These are phyloP conservation scores for Flagelloscypha sp. DNA, from an alignment of 768 basidiomycete genomes.

Conservation along the genomic window DNA sequence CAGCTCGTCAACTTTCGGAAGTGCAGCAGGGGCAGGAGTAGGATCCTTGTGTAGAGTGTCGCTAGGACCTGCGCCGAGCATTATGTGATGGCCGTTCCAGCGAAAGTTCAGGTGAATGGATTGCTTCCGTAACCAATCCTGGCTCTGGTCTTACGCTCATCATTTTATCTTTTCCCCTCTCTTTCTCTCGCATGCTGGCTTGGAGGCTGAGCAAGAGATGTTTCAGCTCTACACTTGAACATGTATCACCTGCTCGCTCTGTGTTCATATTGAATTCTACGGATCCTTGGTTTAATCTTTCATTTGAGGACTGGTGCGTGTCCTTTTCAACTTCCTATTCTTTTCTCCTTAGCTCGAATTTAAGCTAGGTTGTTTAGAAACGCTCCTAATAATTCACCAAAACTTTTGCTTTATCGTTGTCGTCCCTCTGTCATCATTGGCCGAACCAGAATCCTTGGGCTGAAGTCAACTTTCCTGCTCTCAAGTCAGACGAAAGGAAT, in stretches of 20 bases:
- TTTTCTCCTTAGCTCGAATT: constrained; percentile 1
- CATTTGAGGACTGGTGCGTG: constrained; percentile 81
- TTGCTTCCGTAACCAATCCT: too few species aligned
- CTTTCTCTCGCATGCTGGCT: too few species aligned
- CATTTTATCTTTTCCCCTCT: too few species aligned
- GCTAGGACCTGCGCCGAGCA: constrained; percentile 1
- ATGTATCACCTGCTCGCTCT: constrained; percentile 38
- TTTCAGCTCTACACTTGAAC: too few species aligned
- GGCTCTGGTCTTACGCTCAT: constrained; percentile 2
- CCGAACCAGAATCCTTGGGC: constrained; percentile 97
- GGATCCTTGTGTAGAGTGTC: constrained; percentile 32
- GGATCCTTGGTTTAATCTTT: constrained; percentile 84
- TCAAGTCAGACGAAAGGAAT: constrained; percentile 34
- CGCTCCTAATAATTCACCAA: constrained; percentile 52
- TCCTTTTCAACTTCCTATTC: background rate
- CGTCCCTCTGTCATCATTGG: constrained; percentile 88
- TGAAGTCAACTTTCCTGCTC: constrained; percentile 71
- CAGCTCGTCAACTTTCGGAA: constrained; percentile 79
- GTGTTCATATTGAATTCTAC: constrained; percentile 71
- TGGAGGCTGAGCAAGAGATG: too few species aligned
- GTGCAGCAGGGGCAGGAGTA: constrained; percentile 49
- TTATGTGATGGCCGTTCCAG: too few species aligned
- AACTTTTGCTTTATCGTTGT: constrained; percentile 85
- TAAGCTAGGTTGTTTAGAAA: constrained; percentile 74
- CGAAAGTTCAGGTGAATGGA: too few species aligned